phyloP scores from a whole-genome alignment of 1,284 basidiomycete species.

The Serendipita sp. region DNA sequence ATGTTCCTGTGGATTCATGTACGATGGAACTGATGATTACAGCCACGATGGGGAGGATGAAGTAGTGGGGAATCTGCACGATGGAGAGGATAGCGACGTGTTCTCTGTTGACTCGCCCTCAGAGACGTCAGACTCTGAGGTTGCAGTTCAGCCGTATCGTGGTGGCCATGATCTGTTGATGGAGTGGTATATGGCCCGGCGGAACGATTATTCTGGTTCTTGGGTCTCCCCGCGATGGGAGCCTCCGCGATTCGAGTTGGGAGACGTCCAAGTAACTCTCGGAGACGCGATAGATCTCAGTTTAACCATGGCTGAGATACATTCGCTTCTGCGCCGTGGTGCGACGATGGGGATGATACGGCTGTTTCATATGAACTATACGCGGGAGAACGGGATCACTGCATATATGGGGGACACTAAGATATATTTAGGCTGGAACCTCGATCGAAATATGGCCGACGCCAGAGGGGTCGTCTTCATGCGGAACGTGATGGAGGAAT shows the following conservation, averaged over 20 bases:
- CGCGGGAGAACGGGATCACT: not conserved
- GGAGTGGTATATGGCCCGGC: not conserved
- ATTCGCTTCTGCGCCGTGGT: not conserved
- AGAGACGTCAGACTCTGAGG: not conserved
- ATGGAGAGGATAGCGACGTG: constrained; percentile 1
- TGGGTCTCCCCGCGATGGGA: not conserved
- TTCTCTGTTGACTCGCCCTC: not conserved
- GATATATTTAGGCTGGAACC: not conserved
- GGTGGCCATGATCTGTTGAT: not conserved
- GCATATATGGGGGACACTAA: not conserved
- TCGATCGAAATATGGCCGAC: not conserved
- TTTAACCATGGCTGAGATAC: not conserved
- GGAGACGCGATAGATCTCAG: not conserved
- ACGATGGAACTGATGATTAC: too few species aligned
- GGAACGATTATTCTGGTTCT: not conserved
- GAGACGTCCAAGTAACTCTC: not conserved
- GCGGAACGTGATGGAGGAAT: not conserved
- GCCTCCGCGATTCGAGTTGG: not conserved
- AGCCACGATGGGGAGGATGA: too few species aligned
- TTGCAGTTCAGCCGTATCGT: not conserved
- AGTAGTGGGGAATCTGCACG: not conserved
- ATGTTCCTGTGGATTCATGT: too few species aligned
- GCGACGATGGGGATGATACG: not conserved
- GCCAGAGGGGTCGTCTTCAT: not conserved
- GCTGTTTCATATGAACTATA: not conserved